Conservation (phyloP, 306 rosid genomes). For the Gastrolobium bilobum region DNA sequence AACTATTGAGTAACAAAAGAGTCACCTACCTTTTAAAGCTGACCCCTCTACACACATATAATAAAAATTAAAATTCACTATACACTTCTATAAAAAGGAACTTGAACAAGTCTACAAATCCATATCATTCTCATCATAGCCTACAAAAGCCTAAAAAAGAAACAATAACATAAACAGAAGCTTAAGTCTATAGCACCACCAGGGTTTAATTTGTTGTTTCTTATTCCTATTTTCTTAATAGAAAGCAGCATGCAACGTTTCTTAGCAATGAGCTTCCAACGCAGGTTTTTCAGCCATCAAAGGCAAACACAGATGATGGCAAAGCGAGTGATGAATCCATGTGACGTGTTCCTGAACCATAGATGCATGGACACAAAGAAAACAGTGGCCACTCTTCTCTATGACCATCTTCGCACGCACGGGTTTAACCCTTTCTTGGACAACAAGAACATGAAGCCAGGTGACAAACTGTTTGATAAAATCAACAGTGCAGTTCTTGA, state of each 20-base stretch:
- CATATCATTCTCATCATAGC: conserved; percentile 21
- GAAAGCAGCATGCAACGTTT: conserved; percentile 55
- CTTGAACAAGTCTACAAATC: not conserved
- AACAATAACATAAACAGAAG: not conserved
- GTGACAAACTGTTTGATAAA: conserved; percentile 86
- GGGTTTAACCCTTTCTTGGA: conserved; percentile 76
- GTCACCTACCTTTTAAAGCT: no score
- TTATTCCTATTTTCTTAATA: not conserved
- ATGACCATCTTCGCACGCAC: conserved; percentile 62
- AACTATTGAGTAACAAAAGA: no score
- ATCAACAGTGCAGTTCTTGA: conserved; percentile 68
- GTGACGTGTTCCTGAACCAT: conserved; percentile 87
- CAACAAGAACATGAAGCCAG: conserved; percentile 85
- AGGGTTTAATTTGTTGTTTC: no score
- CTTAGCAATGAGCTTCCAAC: conserved; percentile 48
- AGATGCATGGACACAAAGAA: conserved; percentile 80
- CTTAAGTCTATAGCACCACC: not conserved
- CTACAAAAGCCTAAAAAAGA: not conserved
- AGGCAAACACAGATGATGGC: conserved; percentile 38
- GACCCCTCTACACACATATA: no score
- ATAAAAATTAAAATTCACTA: not conserved
- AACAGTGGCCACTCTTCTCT: conserved; percentile 72
- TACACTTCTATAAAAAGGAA: conserved; percentile 29
- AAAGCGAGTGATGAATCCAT: conserved; percentile 52
- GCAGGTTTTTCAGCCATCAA: conserved; percentile 44